Evolutionary conservation across 768 basidiomycete genomes (phyloP).

Genomic region (Kwoniella sp.): DNA sequence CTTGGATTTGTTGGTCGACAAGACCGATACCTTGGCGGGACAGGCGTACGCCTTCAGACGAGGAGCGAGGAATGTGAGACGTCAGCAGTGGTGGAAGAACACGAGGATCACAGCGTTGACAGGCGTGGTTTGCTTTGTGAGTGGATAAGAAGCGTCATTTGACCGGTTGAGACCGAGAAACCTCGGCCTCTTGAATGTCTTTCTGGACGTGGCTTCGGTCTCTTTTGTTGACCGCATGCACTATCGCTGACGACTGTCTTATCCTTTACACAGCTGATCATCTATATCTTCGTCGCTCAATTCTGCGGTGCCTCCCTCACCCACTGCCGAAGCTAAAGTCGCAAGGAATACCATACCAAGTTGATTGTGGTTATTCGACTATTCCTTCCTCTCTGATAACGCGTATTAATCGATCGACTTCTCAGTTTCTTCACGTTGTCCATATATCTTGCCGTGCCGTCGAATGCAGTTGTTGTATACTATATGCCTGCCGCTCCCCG

Average conservation of each 20-base stretch:
- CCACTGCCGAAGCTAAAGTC: constrained; percentile 60
- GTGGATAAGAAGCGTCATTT: constrained; percentile 6
- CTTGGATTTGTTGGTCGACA: constrained; percentile 92
- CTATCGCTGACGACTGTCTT: constrained; percentile 53
- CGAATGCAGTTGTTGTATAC: constrained; percentile 6
- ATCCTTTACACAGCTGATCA: constrained; percentile 58
- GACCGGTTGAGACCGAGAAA: too few species aligned
- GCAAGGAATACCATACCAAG: too few species aligned
- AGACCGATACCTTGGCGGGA: constrained; percentile 91
- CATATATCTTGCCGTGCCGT: constrained; percentile 1
- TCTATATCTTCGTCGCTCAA: constrained; percentile 83
- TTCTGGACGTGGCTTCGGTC: too few species aligned
- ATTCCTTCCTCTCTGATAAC: too few species aligned
- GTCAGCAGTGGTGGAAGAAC: constrained; percentile 60
- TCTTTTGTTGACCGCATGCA: background rate
- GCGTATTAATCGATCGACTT: too few species aligned
- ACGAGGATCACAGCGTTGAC: constrained; percentile 61
- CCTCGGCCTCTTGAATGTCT: too few species aligned
- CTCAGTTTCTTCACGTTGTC: background rate
- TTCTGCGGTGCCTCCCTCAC: constrained; percentile 83
- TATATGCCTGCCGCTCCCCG: constrained; percentile 2
- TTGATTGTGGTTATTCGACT: too few species aligned
- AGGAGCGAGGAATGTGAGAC: constrained; percentile 69
- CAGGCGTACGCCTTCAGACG: constrained; percentile 92
- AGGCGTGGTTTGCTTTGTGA: constrained; percentile 62